Percentiles rank a stretch among this genome's conserved stretches.
Conservation (phyloP, 1,284 basidiomycete genomes). For the Ustilago loliicola region DNA sequence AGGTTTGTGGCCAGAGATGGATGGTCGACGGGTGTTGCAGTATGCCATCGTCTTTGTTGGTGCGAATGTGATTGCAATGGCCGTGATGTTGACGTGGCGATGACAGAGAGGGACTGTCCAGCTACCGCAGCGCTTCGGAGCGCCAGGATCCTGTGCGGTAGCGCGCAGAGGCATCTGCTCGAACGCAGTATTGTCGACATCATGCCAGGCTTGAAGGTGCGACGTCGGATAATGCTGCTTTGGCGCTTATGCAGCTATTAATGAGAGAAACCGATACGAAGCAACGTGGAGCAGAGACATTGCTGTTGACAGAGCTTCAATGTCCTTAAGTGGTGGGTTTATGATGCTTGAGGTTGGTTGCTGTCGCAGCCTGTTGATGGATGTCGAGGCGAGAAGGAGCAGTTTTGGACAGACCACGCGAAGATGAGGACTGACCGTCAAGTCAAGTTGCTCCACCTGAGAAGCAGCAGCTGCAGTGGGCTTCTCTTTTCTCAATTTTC, state of each 20-base stretch:
- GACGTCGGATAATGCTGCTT: neutral
- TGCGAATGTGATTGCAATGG: neutral
- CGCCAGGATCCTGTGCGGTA: neutral
- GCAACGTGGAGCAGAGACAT: neutral
- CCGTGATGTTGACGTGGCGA: neutral
- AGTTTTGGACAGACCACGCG: neutral
- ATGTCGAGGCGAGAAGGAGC: neutral
- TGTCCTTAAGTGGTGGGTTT: neutral
- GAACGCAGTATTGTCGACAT: slow-evolving; percentile 10
- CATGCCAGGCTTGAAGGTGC: neutral
- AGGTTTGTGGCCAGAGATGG: slow-evolving; percentile 11
- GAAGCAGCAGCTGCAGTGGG: neutral
- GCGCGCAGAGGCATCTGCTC: slow-evolving; percentile 3
- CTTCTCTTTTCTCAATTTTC: neutral
- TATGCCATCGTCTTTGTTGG: slow-evolving; percentile 39
- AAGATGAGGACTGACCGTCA: neutral
- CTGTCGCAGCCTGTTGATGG: neutral
- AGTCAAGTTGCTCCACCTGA: slow-evolving; percentile 5
- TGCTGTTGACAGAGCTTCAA: neutral
- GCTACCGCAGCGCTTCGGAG: neutral
- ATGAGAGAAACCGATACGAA: neutral
- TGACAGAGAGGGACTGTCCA: neutral
- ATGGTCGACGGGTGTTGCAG: slow-evolving; percentile 34
- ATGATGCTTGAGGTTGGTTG: neutral
- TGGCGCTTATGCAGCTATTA: neutral